phyloP scores from a whole-genome alignment of 1,139 yeast species.

The Debaryomycetaceae sp. region DNA sequence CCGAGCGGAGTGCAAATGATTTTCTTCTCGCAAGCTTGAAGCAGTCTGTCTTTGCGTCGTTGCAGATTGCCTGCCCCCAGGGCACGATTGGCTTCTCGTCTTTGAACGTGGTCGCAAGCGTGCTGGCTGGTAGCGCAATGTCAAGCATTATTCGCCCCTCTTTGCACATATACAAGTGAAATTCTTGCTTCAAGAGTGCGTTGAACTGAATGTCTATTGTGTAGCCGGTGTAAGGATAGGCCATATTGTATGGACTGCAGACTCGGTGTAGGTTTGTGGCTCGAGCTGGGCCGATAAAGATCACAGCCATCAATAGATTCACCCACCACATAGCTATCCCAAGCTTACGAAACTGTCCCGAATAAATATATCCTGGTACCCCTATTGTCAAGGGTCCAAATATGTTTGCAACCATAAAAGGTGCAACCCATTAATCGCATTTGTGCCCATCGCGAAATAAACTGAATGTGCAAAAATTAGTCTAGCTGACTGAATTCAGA shows the following conservation, averaged over 20 bases:
- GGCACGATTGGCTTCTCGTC: constrained; percentile 3
- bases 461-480: too few relatives aligned
- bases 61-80: constrained; percentile 3
- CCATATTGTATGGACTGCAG: constrained; percentile 5
- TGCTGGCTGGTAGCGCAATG: background rate
- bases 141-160: constrained; percentile 7
- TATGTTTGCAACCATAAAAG: too few relatives aligned
- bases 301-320: too few relatives aligned
- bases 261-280: constrained; percentile 7
- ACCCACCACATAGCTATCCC: too few relatives aligned
- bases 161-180: constrained; percentile 10
- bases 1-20: constrained; percentile 17
- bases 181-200: background rate
- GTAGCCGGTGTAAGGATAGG: constrained; percentile 7
- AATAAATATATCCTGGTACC: too few relatives aligned
- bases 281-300: constrained; percentile 6
- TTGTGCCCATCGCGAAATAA: too few relatives aligned
- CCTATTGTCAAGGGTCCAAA: too few relatives aligned
- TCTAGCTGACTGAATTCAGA: too few relatives aligned
- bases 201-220: constrained; percentile 6
- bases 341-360: too few relatives aligned
- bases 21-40: constrained; percentile 20
- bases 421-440: too few relatives aligned
- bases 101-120: constrained; percentile 1
- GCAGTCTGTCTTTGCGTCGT: constrained; percentile 2